Base-by-base conservation (phyloP, 768 basidiomycete species). In the Porpolomopsis calyptriformis region DNA sequence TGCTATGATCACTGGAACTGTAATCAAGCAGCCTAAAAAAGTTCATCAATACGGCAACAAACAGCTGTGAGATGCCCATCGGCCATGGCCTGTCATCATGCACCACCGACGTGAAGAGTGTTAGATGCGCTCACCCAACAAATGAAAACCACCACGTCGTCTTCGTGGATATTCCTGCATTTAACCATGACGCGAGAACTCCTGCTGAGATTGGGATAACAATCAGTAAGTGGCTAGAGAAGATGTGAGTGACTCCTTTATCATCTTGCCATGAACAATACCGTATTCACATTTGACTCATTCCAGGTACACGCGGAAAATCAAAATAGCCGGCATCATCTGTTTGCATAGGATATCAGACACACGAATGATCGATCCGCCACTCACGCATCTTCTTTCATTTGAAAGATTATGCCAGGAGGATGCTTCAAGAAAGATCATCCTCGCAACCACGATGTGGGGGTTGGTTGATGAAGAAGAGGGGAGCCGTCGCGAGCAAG, bases 371-470 rank as follows among this genome's bases (percentile, higher is more conserved):
- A 60, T 61, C 19, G 70, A 67, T 27, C 65, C 66, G 4, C 66
- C 70, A 22, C 59, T 63, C 29, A 66, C 64, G 52, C 76, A 74
- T 53, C 64, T 74, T 37, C 63, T 64, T n/a, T 64, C 74, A 54
- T 76, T 76, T 55, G 61, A 60, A 24, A 64, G 69, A 43, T 62
- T 76, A 14, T 74, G 74, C 48, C 74, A 75, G 19, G 60, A 64
- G n/a, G 59, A 52, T 29, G 62, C 69, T 4, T 63, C 71, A 49
- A 62, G 64, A 45, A 71, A 73, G 44, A 71, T 76, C 34, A 63
- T 73, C 34, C 61, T 76, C 43, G 65, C 63, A 34, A 73, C 74
- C 42, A 76, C 67, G 6, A 74, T 68, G 66, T 75, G 73, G 72
- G 62, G 57, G 7, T 60, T 62, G 39, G 67, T 70, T 35, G 40